Conservation (phyloP, 2,329 filamentous ascomycete species). For the Neospermospora avenae region DNA sequence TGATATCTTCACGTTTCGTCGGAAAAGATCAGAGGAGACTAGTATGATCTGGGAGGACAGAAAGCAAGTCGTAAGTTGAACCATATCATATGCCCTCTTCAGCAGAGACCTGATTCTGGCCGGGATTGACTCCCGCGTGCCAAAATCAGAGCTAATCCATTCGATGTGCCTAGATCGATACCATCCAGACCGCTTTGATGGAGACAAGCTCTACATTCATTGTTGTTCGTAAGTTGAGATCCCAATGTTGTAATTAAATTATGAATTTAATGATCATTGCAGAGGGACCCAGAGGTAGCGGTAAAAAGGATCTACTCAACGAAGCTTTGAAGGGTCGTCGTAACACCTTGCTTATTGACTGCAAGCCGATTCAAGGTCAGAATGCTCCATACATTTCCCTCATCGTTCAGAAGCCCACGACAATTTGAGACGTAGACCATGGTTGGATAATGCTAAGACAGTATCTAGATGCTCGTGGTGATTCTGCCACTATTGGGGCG, state of each 20-base stretch:
- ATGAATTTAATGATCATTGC: not conserved
- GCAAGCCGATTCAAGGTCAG: slow-evolving; percentile 71
- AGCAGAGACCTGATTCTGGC: too few relatives aligned
- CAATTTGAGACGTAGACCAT: too few relatives aligned
- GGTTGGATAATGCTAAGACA: slow-evolving; percentile 72
- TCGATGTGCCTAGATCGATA: not conserved
- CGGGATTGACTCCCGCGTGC: not conserved
- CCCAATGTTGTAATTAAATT: not conserved
- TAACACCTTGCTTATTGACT: slow-evolving; percentile 84
- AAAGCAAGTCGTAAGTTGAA: slow-evolving; percentile 61
- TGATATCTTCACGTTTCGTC: slow-evolving; percentile 59
- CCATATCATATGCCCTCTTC: not conserved
- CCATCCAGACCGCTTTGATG: slow-evolving; percentile 74
- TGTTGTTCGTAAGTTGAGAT: slow-evolving; percentile 56
- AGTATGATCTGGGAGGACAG: slow-evolving; percentile 85
- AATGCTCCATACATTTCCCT: not conserved
- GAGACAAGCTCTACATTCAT: slow-evolving; percentile 91
- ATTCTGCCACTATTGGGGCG: slow-evolving; percentile 77
- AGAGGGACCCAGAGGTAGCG: slow-evolving; percentile 82
- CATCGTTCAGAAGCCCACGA: too few relatives aligned
- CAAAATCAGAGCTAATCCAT: not conserved
- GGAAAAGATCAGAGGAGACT: slow-evolving; percentile 58
- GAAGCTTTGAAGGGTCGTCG: slow-evolving; percentile 73
- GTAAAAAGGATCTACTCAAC: slow-evolving; percentile 83
- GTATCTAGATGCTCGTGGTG: slow-evolving; percentile 72